phyloP scores from a whole-genome alignment of 2,329 filamentous ascomycete species.

The Apiospora hydei region DNA sequence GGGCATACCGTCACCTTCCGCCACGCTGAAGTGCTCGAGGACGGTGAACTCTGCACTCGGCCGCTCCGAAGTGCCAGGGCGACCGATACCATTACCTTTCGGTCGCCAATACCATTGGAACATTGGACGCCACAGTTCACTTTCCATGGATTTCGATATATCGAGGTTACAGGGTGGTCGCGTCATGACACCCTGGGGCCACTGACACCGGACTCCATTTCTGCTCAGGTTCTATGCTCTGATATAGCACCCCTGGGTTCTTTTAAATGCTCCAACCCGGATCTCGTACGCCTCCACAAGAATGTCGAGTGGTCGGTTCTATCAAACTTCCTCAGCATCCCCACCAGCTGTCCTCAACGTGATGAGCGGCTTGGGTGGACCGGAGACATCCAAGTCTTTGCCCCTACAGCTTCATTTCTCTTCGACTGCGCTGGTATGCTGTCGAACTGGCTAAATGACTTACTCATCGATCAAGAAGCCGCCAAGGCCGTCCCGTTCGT shows the following conservation, averaged over 20 bases:
- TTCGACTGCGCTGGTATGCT: conserved; percentile 50
- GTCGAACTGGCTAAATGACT: conserved; percentile 47
- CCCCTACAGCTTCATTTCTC: conserved; percentile 49
- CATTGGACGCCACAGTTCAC: conserved; percentile 46
- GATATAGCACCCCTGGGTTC: conserved; percentile 46
- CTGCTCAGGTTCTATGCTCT: conserved; percentile 33
- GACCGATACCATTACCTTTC: not conserved
- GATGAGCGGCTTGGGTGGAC: conserved; percentile 57
- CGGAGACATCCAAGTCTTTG: conserved; percentile 52
- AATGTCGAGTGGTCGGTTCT: conserved; percentile 63
- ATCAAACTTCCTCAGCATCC: conserved; percentile 62
- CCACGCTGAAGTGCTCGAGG: conserved; percentile 62
- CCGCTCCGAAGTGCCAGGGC: conserved; percentile 21
- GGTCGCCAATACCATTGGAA: not conserved
- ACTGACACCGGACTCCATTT: conserved; percentile 23
- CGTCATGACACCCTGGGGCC: conserved; percentile 22
- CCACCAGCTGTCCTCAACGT: conserved; percentile 56
- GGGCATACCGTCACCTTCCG: conserved; percentile 52
- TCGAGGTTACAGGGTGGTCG: conserved; percentile 49
- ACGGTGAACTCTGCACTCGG: conserved; percentile 44
- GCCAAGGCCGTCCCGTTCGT: conserved; percentile 9
- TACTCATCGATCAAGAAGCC: conserved; percentile 27
- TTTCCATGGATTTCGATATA: conserved; percentile 56
- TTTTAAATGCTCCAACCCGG: conserved; percentile 57
- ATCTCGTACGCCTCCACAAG: conserved; percentile 59